A percentile compares a stretch with the other conserved stretches of the same genome.
phyloP scores from a whole-genome alignment of 169 alveolate species.

The Hepatocystis sp. region DNA sequence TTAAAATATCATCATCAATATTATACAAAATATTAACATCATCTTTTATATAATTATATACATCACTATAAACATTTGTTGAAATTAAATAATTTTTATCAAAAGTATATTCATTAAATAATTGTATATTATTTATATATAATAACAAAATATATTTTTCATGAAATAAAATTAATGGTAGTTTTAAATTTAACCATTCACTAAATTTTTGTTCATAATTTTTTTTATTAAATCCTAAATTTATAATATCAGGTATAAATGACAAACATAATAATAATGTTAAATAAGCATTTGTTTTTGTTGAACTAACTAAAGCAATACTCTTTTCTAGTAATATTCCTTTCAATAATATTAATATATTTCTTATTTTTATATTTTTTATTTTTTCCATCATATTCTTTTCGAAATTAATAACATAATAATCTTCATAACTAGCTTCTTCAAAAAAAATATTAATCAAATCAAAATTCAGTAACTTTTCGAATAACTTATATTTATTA shows the following conservation, averaged over 20 bases:
- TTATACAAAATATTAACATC: constrained; percentile 36
- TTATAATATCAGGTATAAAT: constrained; percentile 66
- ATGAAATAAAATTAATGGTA: constrained; percentile 70
- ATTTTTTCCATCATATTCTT: constrained; percentile 20
- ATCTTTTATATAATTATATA: constrained; percentile 32
- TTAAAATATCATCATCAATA: constrained; percentile 32
- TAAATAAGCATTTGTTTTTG: constrained; percentile 37
- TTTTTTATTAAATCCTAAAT: constrained; percentile 66
- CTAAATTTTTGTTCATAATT: constrained; percentile 57
- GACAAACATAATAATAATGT: constrained; percentile 33
- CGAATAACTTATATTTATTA: too few species aligned
- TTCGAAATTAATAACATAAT: constrained; percentile 8
- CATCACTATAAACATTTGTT: constrained; percentile 50
- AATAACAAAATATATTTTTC: constrained; percentile 43
- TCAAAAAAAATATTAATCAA: too few species aligned
- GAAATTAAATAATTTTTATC: constrained; percentile 58
- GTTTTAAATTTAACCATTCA: constrained; percentile 47
- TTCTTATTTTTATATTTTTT: constrained; percentile 48
- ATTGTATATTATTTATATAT: constrained; percentile 50
- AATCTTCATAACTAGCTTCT: constrained; percentile 9
- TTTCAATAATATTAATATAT: constrained; percentile 46
- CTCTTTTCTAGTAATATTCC: constrained; percentile 53
- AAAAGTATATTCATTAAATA: constrained; percentile 39
- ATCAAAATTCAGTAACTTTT: too few species aligned
- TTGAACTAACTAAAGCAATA: constrained; percentile 48